Conservation (phyloP, 768 basidiomycete species). For the Ramaria sp. region DNA sequence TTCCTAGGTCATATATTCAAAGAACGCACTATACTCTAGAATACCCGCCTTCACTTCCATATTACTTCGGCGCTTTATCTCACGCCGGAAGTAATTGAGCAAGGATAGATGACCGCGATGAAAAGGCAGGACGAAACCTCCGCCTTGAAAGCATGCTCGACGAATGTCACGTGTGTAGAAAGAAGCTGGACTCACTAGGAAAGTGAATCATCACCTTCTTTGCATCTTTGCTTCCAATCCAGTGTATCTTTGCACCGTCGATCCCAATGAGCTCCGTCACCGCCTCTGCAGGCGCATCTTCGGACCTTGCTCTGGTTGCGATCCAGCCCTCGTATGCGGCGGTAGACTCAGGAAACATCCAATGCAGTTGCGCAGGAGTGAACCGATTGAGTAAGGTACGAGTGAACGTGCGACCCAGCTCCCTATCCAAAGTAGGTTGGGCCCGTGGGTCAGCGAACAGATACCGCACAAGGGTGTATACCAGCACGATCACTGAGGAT, state of each 20-base stretch:
- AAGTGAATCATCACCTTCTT: slow-evolving; percentile 4
- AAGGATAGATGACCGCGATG: neutral
- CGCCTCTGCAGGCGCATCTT: neutral
- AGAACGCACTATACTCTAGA: slow-evolving; percentile 7
- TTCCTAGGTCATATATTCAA: neutral
- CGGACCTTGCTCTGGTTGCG: neutral
- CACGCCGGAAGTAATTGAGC: neutral
- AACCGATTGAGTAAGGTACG: neutral
- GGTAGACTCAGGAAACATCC: neutral
- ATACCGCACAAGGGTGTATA: too few relatives aligned
- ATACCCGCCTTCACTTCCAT: slow-evolving; percentile 2
- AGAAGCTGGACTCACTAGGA: neutral
- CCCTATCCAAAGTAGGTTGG: too few relatives aligned
- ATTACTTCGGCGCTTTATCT: neutral
- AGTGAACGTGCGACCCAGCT: too few relatives aligned
- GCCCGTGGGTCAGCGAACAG: too few relatives aligned
- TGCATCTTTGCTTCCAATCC: slow-evolving; percentile 1
- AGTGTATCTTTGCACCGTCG: slow-evolving; percentile 5
- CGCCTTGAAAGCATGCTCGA: neutral
- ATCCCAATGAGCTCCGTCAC: neutral
- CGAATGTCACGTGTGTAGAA: neutral
- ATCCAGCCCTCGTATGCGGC: slow-evolving; percentile 1
- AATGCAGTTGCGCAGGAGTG: slow-evolving; percentile 1
- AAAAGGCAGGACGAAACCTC: slow-evolving; percentile 2
- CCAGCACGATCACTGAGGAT: too few relatives aligned